Conservation (phyloP, 352 stramenopile genomes). For the Thalassiosira mediterranea region DNA sequence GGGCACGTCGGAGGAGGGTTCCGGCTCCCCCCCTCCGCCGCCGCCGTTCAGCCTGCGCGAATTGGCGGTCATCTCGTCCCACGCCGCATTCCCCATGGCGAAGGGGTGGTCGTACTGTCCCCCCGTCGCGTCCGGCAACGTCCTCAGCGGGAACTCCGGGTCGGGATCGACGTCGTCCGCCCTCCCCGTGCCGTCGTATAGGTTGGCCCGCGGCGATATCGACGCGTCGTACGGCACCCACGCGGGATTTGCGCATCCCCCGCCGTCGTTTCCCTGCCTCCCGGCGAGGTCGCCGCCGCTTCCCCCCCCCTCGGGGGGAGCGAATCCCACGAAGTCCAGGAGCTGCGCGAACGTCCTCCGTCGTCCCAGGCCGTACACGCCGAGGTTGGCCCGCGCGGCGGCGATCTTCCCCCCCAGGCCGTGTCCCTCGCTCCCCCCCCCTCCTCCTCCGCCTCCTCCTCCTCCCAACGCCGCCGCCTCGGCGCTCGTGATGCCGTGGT, state of each 20-base stretch:
- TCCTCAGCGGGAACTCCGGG: constrained; percentile 75
- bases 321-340: constrained; percentile 69
- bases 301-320: constrained; percentile 42
- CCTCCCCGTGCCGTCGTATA: constrained; percentile 61
- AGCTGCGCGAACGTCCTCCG: constrained; percentile 72
- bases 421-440: too few relatives aligned
- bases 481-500: constrained; percentile 44
- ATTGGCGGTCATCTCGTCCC: constrained; percentile 37
- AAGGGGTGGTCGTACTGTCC: constrained; percentile 51
- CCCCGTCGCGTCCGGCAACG: constrained; percentile 49
- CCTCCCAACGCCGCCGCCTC: constrained; percentile 36
- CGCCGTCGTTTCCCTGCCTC: constrained; percentile 44
- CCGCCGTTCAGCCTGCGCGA: constrained; percentile 13
- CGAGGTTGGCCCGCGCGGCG: constrained; percentile 70
- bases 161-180: constrained; percentile 80
- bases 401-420: constrained; percentile 48
- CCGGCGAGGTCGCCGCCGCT: neutral
- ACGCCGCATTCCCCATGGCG: constrained; percentile 39
- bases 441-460: constrained; percentile 9
- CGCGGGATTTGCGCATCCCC: constrained; percentile 49
- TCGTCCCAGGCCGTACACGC: constrained; percentile 81
- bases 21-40: constrained; percentile 5
- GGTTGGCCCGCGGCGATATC: constrained; percentile 78
- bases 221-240: constrained; percentile 79
- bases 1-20: constrained; percentile 27